Conservation (phyloP, 305 asterid genomes). For the Petunia hybrid region DNA sequence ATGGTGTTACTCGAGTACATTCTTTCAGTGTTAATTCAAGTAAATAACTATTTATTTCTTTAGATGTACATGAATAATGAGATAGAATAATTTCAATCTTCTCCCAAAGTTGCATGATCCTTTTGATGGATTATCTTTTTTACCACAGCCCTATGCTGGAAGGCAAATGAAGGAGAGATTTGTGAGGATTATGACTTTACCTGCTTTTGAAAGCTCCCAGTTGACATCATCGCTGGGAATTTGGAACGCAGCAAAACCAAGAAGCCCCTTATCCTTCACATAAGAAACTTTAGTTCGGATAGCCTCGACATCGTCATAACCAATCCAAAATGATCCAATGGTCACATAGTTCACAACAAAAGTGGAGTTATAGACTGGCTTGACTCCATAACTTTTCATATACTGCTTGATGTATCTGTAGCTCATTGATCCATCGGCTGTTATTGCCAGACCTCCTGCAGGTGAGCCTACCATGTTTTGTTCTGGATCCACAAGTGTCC, state of each 20-base stretch:
- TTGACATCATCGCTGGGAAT: constrained; percentile 42
- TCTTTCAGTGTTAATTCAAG: no score
- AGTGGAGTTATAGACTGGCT: constrained; percentile 43
- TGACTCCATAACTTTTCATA: constrained; percentile 33
- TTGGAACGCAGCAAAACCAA: constrained; percentile 43
- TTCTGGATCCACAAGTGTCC: constrained; percentile 48
- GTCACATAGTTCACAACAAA: constrained; percentile 41
- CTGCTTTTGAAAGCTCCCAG: constrained; percentile 47
- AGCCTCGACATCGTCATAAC: constrained; percentile 47
- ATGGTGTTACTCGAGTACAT: not conserved
- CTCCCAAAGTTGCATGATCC: no score
- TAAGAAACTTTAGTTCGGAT: constrained; percentile 46
- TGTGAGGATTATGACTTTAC: constrained; percentile 32
- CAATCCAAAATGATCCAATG: constrained; percentile 41
- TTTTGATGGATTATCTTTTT: no score
- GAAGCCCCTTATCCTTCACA: constrained; percentile 47
- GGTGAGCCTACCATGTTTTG: constrained; percentile 41
- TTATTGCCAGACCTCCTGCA: constrained; percentile 40
- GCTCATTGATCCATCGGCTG: constrained; percentile 39
- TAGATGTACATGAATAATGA: no score
- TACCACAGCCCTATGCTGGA: not conserved
- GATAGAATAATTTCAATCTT: no score
- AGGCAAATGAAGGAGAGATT: not conserved
- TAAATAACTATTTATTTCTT: no score
- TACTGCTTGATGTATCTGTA: constrained; percentile 37